These are phyloP conservation scores for Centaurea solstitialis DNA, from an alignment of 129 eudicot species.

Conservation along the genomic window DNA sequence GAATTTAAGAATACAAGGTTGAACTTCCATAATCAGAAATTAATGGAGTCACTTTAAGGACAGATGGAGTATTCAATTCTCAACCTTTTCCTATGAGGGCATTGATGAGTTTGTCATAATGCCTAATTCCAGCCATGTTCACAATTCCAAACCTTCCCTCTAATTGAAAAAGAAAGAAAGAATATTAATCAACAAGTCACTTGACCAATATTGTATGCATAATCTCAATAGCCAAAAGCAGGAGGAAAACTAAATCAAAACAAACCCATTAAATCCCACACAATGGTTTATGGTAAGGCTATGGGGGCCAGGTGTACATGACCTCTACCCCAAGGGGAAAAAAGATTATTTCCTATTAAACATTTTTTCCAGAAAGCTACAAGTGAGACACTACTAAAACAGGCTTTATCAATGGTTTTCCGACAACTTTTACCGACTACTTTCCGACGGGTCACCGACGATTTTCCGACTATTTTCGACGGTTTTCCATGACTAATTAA, in stretches of 20 bases:
- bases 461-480: no score
- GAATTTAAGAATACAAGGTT: not conserved
- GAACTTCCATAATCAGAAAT: not conserved
- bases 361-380: no score
- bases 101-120: slow-evolving; percentile 64
- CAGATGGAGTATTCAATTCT: not conserved
- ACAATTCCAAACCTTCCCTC: slow-evolving; percentile 69
- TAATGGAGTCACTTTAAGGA: not conserved
- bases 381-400: no score
- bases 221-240: not conserved
- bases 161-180: slow-evolving; percentile 21
- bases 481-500: no score
- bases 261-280: not conserved
- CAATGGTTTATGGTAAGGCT: not conserved
- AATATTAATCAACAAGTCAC: not conserved
- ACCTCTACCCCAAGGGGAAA: no score
- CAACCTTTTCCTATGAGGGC: slow-evolving; percentile 63
- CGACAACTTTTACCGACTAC: no score
- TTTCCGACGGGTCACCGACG: no score
- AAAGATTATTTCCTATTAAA: no score
- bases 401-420: no score
- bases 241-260: not conserved
- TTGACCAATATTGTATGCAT: not conserved
- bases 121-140: slow-evolving; percentile 63
- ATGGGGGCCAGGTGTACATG: not conserved